phyloP scores from a whole-genome alignment of 164 flowering plant genomes.

The Vitis vinifera region ASM3070453v1 NC_081822.1:12667501-12668000 shows the following conservation, averaged over 20 bases:
- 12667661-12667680: background rate
- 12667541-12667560: no score
- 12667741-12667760: slow-evolving; percentile 86
- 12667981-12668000: slow-evolving; percentile 77
- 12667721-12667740: slow-evolving; percentile 90
- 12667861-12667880: slow-evolving; percentile 87
- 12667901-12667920: slow-evolving; percentile 89
- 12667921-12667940: slow-evolving; percentile 95
- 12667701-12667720: slow-evolving; percentile 78
- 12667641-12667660: background rate
- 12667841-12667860: slow-evolving; percentile 3
- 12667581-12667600: no score
- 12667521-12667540: background rate
- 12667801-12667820: no score
- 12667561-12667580: no score
- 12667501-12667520: background rate
- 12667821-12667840: background rate
- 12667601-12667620: background rate
- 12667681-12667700: slow-evolving; percentile 63
- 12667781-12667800: no score
- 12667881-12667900: slow-evolving; percentile 74
- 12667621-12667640: background rate
- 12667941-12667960: slow-evolving; percentile 87
- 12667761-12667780: background rate
- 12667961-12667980: slow-evolving; percentile 94